phyloP scores from a whole-genome alignment of 1,284 basidiomycete genomes.

The Puccinia novopanici region DNA sequence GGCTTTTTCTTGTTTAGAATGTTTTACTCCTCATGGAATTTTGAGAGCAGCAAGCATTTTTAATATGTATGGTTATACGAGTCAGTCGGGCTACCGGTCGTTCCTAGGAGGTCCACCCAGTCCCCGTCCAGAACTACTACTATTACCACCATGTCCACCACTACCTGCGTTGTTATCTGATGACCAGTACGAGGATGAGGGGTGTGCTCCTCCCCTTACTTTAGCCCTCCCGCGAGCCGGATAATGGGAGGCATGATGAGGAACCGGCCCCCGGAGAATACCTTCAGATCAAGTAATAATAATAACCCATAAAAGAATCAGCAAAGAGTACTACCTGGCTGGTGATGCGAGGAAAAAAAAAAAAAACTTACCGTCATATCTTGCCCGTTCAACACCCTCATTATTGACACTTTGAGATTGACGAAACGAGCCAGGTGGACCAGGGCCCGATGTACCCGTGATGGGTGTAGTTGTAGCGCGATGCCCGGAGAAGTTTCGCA shows the following conservation, averaged over 20 bases:
- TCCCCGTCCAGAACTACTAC: not conserved
- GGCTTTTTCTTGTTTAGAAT: too few relatives aligned
- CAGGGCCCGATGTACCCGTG: conserved; percentile 40
- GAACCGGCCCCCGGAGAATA: conserved; percentile 5
- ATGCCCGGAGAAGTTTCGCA: conserved; percentile 9
- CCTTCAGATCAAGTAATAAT: not conserved
- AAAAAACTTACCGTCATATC: conserved; percentile 38
- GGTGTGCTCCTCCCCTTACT: conserved; percentile 2
- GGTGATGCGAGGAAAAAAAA: not conserved
- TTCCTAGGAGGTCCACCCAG: conserved; percentile 15
- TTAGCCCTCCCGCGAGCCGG: conserved; percentile 29
- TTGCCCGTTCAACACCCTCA: conserved; percentile 15
- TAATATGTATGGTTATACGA: too few relatives aligned
- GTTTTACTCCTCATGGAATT: too few relatives aligned
- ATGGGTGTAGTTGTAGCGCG: conserved; percentile 5
- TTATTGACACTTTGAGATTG: not conserved
- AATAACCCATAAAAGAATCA: too few relatives aligned
- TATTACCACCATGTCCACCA: not conserved
- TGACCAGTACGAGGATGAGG: conserved; percentile 24
- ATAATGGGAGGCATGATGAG: not conserved
- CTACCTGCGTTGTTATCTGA: not conserved
- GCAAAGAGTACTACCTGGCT: not conserved
- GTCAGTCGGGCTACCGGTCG: not conserved
- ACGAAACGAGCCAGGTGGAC: conserved; percentile 31
- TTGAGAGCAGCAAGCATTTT: too few relatives aligned